Evolutionary conservation across 306 rosid genomes (phyloP).

Genomic region (Spatholobus suberectus): DNA sequence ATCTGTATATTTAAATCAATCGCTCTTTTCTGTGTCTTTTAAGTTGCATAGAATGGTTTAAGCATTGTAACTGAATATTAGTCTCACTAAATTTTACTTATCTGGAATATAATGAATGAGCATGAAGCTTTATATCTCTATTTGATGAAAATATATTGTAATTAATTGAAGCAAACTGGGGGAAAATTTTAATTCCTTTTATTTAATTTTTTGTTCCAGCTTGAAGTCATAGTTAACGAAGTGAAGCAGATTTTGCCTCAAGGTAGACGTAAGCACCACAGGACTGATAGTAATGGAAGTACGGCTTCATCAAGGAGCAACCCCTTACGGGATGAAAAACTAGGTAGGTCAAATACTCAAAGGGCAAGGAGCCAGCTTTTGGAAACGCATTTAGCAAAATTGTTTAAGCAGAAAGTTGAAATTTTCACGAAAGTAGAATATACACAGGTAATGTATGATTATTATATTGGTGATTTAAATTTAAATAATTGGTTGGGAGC

Average conservation of each 20-base stretch:
- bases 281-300: constrained; percentile 91
- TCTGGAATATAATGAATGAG: constrained; percentile 5
- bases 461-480: constrained; percentile 36
- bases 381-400: constrained; percentile 95
- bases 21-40: constrained; percentile 14
- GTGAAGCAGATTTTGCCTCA: constrained; percentile 85
- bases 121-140: constrained; percentile 6
- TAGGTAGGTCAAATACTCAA: constrained; percentile 75
- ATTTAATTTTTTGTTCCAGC: constrained; percentile 54
- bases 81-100: background rate
- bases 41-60: constrained; percentile 19
- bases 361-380: constrained; percentile 94
- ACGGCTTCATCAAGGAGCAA: constrained; percentile 88
- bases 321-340: constrained; percentile 82
- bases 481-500: constrained; percentile 15
- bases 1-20: constrained; percentile 23
- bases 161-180: constrained; percentile 31
- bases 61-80: constrained; percentile 12
- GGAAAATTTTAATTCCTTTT: constrained; percentile 32
- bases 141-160: constrained; percentile 20
- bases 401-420: constrained; percentile 94
- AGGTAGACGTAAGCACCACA: constrained; percentile 74
- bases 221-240: constrained; percentile 71
- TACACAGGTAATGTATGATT: constrained; percentile 73
- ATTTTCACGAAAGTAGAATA: constrained; percentile 91